Percentiles rank a stretch among this genome's conserved stretches.
These are phyloP conservation scores for Aspergillus pseudonomiae DNA, from an alignment of 2,329 filamentous ascomycete species.

Conservation along the genomic window DNA sequence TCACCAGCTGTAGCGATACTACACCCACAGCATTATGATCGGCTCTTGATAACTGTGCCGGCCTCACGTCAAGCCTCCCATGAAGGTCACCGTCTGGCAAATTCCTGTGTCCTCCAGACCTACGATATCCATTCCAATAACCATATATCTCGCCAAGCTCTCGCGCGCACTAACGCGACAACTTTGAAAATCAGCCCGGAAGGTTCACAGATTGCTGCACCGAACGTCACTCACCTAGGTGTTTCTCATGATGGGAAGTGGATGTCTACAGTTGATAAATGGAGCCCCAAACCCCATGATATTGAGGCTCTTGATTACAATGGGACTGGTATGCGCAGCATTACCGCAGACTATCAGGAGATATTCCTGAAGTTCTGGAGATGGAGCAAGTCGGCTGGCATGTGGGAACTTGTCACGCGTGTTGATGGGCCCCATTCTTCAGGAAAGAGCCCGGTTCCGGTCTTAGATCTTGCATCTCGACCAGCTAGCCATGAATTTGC, in stretches of 20 bases:
- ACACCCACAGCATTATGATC: slow-evolving; percentile 64
- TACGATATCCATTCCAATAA: slow-evolving; percentile 81
- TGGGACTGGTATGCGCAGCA: slow-evolving; percentile 45
- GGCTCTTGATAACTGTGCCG: slow-evolving; percentile 69
- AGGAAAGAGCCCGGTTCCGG: slow-evolving; percentile 54
- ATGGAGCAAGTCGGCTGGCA: slow-evolving; percentile 58
- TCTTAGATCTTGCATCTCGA: slow-evolving; percentile 75
- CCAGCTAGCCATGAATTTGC: slow-evolving; percentile 73
- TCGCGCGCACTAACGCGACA: slow-evolving; percentile 85
- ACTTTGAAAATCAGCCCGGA: slow-evolving; percentile 75
- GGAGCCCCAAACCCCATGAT: slow-evolving; percentile 75
- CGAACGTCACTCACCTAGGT: slow-evolving; percentile 73
- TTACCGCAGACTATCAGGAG: slow-evolving; percentile 59
- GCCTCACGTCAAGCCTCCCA: slow-evolving; percentile 50
- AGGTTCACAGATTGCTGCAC: slow-evolving; percentile 72
- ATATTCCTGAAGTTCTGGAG: slow-evolving; percentile 91
- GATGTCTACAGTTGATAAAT: slow-evolving; percentile 91
- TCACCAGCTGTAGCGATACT: slow-evolving; percentile 60
- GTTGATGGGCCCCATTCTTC: slow-evolving; percentile 79
- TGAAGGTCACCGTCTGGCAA: slow-evolving; percentile 48
- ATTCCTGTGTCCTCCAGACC: slow-evolving; percentile 70
- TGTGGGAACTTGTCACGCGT: slow-evolving; percentile 76
- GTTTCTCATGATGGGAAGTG: slow-evolving; percentile 82
- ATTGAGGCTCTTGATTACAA: slow-evolving; percentile 57
- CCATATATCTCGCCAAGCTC: slow-evolving; percentile 81